Percentiles rank a stretch among this genome's conserved stretches.
Evolutionary conservation across 2,329 filamentous ascomycete species (phyloP).

Genomic region (Paecilomyces sp.): DNA sequence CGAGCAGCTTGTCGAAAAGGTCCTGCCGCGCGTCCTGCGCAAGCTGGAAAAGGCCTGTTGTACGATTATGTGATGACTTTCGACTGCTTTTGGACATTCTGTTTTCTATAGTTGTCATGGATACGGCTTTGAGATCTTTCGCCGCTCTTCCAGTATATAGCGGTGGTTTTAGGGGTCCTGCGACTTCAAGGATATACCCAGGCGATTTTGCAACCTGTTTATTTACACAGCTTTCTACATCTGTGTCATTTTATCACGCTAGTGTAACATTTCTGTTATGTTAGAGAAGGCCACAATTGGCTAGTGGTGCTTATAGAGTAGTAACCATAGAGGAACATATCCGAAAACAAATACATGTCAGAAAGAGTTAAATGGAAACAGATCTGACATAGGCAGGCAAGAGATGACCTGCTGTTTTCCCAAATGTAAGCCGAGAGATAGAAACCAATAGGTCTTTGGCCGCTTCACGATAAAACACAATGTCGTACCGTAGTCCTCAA

Average conservation of each 20-base stretch:
- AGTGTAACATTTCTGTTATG: background rate
- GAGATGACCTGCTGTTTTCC: background rate
- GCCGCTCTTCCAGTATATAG: background rate
- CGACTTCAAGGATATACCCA: background rate
- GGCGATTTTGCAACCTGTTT: background rate
- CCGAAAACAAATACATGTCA: background rate
- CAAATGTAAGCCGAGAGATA: background rate
- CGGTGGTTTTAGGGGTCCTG: background rate
- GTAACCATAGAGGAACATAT: background rate
- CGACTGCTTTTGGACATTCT: background rate
- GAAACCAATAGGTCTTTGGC: background rate
- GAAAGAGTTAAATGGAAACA: background rate
- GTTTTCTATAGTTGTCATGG: background rate
- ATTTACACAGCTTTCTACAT: background rate
- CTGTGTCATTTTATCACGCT: background rate
- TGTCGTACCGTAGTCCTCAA: background rate
- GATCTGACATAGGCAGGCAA: background rate
- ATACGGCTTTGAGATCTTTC: background rate
- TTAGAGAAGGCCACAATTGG: background rate
- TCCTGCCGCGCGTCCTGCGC: slow-evolving; percentile 53
- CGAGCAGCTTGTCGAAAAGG: slow-evolving; percentile 54
- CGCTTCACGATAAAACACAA: background rate
- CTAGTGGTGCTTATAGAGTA: background rate
- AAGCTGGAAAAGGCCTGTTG: slow-evolving; percentile 66
- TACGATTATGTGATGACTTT: slow-evolving; percentile 58